These are phyloP conservation scores for Nannochloropsis salina DNA, from an alignment of 108 stramenopile species.

Conservation along the genomic window DNA sequence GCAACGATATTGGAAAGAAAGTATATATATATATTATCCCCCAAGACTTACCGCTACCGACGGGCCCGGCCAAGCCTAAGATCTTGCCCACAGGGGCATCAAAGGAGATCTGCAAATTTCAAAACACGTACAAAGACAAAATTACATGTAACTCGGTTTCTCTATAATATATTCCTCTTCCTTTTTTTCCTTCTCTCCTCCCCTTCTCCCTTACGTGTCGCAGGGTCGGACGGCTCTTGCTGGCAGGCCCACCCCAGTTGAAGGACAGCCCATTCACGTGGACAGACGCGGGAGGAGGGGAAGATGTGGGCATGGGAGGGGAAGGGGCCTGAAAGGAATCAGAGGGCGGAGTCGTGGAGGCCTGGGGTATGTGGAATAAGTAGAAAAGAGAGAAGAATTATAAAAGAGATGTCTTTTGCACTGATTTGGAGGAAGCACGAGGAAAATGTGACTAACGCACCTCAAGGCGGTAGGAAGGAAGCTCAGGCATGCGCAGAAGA, in stretches of 20 bases:
- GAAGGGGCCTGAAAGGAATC: background rate
- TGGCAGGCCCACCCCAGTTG: background rate
- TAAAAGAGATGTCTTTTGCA: background rate
- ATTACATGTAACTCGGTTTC: background rate
- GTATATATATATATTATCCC: background rate
- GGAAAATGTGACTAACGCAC: background rate
- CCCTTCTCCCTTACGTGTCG: background rate
- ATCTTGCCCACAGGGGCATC: background rate
- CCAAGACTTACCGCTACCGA: background rate
- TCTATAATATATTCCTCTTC: background rate
- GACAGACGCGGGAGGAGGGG: background rate
- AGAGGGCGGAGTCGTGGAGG: background rate
- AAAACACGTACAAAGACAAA: background rate
- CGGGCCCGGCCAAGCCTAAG: background rate
- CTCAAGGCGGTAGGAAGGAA: background rate
- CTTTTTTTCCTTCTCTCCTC: background rate
- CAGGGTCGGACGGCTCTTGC: background rate
- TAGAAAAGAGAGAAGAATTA: background rate
- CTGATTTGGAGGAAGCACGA: background rate
- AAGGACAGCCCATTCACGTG: background rate
- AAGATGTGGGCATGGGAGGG: background rate
- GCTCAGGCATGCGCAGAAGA: slow-evolving; percentile 21
- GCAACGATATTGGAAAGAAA: background rate
- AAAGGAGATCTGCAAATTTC: background rate
- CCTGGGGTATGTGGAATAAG: background rate